phyloP scores from a whole-genome alignment of 116 monocot genomes.

The Iris pallida region DNA sequence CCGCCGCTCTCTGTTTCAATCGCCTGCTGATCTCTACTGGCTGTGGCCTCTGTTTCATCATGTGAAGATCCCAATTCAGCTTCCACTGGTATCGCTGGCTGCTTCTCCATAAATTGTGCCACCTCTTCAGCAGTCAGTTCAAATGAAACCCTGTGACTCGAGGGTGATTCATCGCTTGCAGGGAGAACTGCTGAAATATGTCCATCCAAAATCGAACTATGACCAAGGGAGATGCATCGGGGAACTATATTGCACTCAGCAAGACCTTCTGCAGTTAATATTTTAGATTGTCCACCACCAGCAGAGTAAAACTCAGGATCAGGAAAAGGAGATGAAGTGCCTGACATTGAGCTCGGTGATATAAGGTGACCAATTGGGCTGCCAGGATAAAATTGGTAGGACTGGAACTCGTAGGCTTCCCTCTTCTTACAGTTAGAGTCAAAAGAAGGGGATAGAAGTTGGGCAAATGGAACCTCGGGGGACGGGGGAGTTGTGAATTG shows the following conservation, averaged over 20 bases:
- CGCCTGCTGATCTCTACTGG: not conserved
- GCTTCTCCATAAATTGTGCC: slow-evolving; percentile 35
- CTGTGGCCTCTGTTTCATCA: not conserved
- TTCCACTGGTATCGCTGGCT: slow-evolving; percentile 12
- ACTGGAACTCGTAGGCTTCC: slow-evolving; percentile 34
- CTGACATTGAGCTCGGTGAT: slow-evolving; percentile 67
- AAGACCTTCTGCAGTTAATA: slow-evolving; percentile 35
- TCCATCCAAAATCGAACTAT: slow-evolving; percentile 36
- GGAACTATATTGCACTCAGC: slow-evolving; percentile 21
- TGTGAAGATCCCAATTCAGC: not conserved
- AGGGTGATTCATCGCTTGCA: not conserved
- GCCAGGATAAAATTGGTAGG: slow-evolving; percentile 60
- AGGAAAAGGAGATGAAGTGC: slow-evolving; percentile 72
- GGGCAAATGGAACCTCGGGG: slow-evolving; percentile 88
- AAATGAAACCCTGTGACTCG: slow-evolving; percentile 55
- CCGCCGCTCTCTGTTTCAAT: slow-evolving; percentile 9
- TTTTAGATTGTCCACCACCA: slow-evolving; percentile 30
- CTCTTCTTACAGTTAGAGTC: slow-evolving; percentile 31
- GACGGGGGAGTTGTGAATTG: slow-evolving; percentile 81
- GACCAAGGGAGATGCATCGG: slow-evolving; percentile 20
- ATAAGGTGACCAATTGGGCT: slow-evolving; percentile 69
- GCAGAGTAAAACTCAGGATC: slow-evolving; percentile 39
- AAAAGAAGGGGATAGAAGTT: slow-evolving; percentile 49
- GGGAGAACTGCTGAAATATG: slow-evolving; percentile 19
- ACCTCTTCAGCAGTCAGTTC: slow-evolving; percentile 71